These are phyloP conservation scores for Microdochium paspali DNA, from an alignment of 2,329 filamentous ascomycete species.

Conservation along the genomic window DNA sequence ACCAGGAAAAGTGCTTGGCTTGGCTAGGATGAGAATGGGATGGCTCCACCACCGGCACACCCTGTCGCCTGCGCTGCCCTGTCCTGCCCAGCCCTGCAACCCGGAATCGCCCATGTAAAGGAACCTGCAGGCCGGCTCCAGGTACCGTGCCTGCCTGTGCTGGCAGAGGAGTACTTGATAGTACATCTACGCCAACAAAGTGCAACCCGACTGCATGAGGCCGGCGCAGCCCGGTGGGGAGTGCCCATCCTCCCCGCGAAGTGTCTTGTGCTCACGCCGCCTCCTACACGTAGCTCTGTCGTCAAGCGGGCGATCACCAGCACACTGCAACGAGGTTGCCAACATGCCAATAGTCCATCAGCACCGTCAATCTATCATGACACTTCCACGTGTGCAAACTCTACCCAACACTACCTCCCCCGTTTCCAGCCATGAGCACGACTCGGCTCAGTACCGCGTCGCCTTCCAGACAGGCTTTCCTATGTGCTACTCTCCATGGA, in stretches of 20 bases:
- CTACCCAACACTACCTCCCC: too few species aligned
- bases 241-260: not conserved
- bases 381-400: too few species aligned
- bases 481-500: too few species aligned
- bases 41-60: too few species aligned
- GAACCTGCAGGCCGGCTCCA: not conserved
- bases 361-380: too few species aligned
- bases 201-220: not conserved
- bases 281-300: not conserved
- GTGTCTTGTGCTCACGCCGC: not conserved
- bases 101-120: not conserved
- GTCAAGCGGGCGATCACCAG: not conserved
- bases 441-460: too few species aligned
- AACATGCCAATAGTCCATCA: not conserved
- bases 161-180: not conserved
- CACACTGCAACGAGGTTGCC: not conserved
- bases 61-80: too few species aligned
- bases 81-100: not conserved
- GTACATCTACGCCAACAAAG: not conserved
- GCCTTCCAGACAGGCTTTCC: too few species aligned
- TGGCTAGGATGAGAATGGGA: too few species aligned
- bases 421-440: too few species aligned
- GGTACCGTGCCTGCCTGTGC: not conserved
- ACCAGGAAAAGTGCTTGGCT: not conserved
- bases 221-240: not conserved